A percentile compares a stretch with the other conserved stretches of the same genome.
phyloP scores from a whole-genome alignment of 2,329 filamentous ascomycete genomes.

The Exserohilum turcica region DNA sequence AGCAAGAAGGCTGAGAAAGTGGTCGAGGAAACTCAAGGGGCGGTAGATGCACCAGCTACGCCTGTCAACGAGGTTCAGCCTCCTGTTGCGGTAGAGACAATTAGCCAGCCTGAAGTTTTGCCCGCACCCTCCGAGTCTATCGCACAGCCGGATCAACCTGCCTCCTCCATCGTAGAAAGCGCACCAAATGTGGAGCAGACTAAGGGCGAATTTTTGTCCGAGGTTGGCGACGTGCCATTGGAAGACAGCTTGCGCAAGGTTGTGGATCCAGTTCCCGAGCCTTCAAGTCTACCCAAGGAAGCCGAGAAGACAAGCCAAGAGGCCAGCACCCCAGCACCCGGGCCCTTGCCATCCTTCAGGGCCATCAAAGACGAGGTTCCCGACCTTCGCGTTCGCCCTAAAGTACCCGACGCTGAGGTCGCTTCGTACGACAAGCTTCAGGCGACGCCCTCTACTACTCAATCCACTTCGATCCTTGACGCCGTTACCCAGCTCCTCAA shows the following conservation, averaged over 20 bases:
- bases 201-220: neutral
- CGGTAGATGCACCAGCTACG: neutral
- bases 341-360: slow-evolving; percentile 33
- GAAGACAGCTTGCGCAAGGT: slow-evolving; percentile 4
- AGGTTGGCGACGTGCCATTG: neutral
- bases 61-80: slow-evolving; percentile 5
- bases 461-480: slow-evolving; percentile 33
- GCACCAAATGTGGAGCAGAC: neutral
- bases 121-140: neutral
- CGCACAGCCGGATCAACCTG: neutral
- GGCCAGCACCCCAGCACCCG: neutral
- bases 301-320: neutral
- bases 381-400: slow-evolving; percentile 34
- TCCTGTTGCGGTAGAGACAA: slow-evolving; percentile 1
- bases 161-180: neutral
- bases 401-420: slow-evolving; percentile 32
- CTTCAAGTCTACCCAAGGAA: neutral
- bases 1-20: slow-evolving; percentile 19
- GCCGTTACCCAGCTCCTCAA: slow-evolving; percentile 35
- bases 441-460: slow-evolving; percentile 16
- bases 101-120: neutral
- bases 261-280: slow-evolving; percentile 2
- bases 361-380: slow-evolving; percentile 33
- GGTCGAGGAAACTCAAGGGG: slow-evolving; percentile 10
- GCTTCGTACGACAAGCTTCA: slow-evolving; percentile 15